A percentile compares a stretch with the other conserved stretches of the same genome.
Conservation (phyloP, 225 moss, liverwort and hornwort species). For the Anthoceros angustus region DNA sequence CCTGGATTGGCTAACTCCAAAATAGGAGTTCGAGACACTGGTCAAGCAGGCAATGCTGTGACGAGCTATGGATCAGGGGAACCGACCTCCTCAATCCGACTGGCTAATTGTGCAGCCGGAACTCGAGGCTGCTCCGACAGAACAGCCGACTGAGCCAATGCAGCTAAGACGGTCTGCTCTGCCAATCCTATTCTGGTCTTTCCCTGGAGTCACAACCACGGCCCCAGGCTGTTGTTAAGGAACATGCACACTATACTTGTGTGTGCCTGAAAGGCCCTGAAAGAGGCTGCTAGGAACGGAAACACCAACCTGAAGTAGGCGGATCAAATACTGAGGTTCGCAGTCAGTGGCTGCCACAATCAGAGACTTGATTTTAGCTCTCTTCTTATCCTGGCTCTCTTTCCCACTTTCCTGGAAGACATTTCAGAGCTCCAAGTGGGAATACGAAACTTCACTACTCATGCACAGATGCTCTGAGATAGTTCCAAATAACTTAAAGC, state of each 20-base stretch:
- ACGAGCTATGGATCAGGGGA: neutral
- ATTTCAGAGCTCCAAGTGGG: neutral
- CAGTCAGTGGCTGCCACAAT: slow-evolving; percentile 92
- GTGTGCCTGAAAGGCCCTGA: neutral
- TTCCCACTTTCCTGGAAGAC: slow-evolving; percentile 61
- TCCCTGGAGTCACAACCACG: slow-evolving; percentile 26
- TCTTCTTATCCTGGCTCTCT: slow-evolving; percentile 94
- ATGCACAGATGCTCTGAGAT: neutral
- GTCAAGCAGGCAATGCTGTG: neutral
- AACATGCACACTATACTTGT: neutral
- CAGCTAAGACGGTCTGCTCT: slow-evolving; percentile 78
- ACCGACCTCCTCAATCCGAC: slow-evolving; percentile 72
- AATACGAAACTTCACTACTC: neutral
- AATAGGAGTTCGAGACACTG: neutral
- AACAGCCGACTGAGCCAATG: slow-evolving; percentile 72
- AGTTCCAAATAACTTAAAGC: neutral
- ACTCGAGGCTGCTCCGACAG: slow-evolving; percentile 69
- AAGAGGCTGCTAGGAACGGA: slow-evolving; percentile 1
- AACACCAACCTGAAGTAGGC: slow-evolving; percentile 72
- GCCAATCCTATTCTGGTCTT: slow-evolving; percentile 90
- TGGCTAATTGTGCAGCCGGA: slow-evolving; percentile 53
- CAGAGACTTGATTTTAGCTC: slow-evolving; percentile 77
- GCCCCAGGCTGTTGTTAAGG: neutral
- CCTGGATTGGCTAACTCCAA: neutral
- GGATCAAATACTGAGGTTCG: slow-evolving; percentile 84